These are phyloP conservation scores for Fusarium guadeloupense DNA, from an alignment of 2,329 filamentous ascomycete species.

Conservation along the genomic window DNA sequence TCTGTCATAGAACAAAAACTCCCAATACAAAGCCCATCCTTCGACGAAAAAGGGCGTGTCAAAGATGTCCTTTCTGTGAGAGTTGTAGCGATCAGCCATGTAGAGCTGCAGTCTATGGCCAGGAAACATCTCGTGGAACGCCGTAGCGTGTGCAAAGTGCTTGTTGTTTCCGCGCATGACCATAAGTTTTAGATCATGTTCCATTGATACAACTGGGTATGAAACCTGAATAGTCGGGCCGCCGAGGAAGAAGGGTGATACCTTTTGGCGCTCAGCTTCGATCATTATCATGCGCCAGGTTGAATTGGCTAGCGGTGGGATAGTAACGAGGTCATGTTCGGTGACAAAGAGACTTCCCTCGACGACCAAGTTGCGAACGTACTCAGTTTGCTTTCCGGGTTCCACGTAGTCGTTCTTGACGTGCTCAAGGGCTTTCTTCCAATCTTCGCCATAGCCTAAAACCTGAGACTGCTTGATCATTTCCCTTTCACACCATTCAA, in stretches of 20 bases:
- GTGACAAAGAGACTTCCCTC: conserved; percentile 30
- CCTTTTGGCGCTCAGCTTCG: conserved; percentile 23
- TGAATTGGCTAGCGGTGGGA: conserved; percentile 18
- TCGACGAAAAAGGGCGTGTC: conserved; percentile 29
- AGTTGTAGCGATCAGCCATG: conserved; percentile 30
- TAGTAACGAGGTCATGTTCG: conserved; percentile 24
- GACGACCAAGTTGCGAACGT: conserved; percentile 21
- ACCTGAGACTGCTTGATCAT: conserved; percentile 29
- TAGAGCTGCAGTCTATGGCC: conserved; percentile 25
- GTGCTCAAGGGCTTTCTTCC: conserved; percentile 25
- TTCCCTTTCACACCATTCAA: conserved; percentile 29
- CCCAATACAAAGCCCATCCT: conserved; percentile 33
- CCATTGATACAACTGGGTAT: conserved; percentile 22
- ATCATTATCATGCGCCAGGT: conserved; percentile 35
- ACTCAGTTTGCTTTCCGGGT: conserved; percentile 22
- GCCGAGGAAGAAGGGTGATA: conserved; percentile 21
- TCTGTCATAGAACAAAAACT: conserved; percentile 23
- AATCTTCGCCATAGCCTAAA: conserved; percentile 22
- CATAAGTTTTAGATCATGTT: conserved; percentile 30
- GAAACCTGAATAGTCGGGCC: conserved; percentile 24
- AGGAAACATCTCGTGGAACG: conserved; percentile 32
- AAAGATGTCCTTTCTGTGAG: conserved; percentile 24
- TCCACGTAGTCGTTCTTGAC: conserved; percentile 34
- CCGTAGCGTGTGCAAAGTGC: conserved; percentile 20
- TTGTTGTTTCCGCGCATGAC: conserved; percentile 31